These are phyloP conservation scores for Irpex rosettiformis DNA, from an alignment of 1,284 basidiomycete genomes.

Conservation along the genomic window DNA sequence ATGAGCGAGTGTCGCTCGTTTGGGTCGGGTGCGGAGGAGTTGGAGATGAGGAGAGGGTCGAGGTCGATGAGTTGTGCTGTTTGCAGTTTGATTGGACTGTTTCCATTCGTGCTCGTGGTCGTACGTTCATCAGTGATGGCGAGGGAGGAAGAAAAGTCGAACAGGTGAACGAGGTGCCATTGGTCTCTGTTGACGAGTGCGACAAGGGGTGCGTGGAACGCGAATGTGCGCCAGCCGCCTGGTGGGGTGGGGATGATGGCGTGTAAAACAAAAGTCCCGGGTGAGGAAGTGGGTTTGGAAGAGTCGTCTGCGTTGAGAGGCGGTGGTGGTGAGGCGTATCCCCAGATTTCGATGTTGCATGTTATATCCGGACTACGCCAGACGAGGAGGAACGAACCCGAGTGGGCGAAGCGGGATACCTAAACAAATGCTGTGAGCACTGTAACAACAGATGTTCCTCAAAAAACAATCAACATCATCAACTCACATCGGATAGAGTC, in stretches of 20 bases:
- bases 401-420: slow-evolving; percentile 12
- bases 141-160: slow-evolving; percentile 14
- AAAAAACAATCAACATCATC: no score
- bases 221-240: slow-evolving; percentile 7
- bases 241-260: slow-evolving; percentile 15
- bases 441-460: no score
- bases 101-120: no score
- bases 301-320: slow-evolving; percentile 14
- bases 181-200: slow-evolving; percentile 14
- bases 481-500: slow-evolving; percentile 19
- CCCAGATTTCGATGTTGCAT: slow-evolving; percentile 22
- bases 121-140: no score
- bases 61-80: slow-evolving; percentile 13
- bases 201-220: slow-evolving; percentile 18
- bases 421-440: slow-evolving; percentile 4
- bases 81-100: slow-evolving; percentile 7
- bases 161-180: slow-evolving; percentile 15
- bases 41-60: slow-evolving; percentile 2
- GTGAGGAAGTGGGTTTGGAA: not conserved
- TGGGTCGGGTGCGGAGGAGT: slow-evolving; percentile 8
- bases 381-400: slow-evolving; percentile 21
- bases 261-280: slow-evolving; percentile 18
- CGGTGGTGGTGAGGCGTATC: slow-evolving; percentile 4
- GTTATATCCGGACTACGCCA: slow-evolving; percentile 13
- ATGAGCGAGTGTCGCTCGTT: not conserved